phyloP scores from a whole-genome alignment of 1,284 basidiomycete species.

The Pholiota adiposa region DNA sequence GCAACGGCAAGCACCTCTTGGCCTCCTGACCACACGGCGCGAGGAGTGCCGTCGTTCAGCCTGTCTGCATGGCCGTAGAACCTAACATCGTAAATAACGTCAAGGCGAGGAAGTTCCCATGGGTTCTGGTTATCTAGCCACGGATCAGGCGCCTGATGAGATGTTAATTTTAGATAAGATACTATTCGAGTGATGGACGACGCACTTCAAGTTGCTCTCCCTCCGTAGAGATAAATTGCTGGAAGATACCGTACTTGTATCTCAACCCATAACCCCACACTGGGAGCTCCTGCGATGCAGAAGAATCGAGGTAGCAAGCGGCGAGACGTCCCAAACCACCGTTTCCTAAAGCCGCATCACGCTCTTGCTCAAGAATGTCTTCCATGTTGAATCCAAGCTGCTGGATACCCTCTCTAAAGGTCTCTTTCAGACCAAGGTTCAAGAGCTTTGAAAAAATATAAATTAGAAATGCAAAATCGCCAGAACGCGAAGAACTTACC shows the following conservation, averaged over 20 bases:
- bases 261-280: conserved; percentile 91
- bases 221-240: conserved; percentile 86
- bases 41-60: conserved; percentile 59
- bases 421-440: conserved; percentile 81
- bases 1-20: conserved; percentile 91
- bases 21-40: conserved; percentile 84
- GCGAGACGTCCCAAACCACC: conserved; percentile 90
- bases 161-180: conserved; percentile 23
- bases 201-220: conserved; percentile 82
- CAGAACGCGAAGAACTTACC: conserved; percentile 14
- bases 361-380: conserved; percentile 84
- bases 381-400: conserved; percentile 88
- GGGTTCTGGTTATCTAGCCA: conserved; percentile 90
- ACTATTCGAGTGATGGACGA: neutral
- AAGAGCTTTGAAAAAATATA: conserved; percentile 52
- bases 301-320: conserved; percentile 90
- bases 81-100: conserved; percentile 80
- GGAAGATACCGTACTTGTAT: conserved; percentile 94
- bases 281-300: conserved; percentile 70
- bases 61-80: conserved; percentile 87
- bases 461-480: neutral
- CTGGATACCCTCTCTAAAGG: conserved; percentile 69
- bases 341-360: conserved; percentile 90
- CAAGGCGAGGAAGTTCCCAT: conserved; percentile 87
- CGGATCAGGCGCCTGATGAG: conserved; percentile 86